phyloP scores from a whole-genome alignment of 225 moss, liverwort and hornwort species.

The Polytrichum commune region DNA sequence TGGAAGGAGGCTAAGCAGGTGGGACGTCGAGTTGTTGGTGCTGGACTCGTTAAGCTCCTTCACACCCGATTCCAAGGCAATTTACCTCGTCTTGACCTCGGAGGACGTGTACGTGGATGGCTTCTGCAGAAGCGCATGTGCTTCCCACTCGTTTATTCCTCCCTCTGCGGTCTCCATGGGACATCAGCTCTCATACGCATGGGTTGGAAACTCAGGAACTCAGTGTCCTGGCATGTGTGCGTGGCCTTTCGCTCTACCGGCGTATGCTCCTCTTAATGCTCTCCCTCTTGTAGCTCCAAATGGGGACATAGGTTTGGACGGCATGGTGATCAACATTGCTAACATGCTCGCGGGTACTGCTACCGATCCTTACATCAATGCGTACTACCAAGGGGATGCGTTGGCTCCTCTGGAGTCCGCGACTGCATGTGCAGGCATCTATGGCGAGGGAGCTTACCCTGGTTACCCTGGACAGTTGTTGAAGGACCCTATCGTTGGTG shows the following conservation, averaged over 20 bases:
- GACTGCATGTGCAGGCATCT: conserved; percentile 68
- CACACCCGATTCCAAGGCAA: conserved; percentile 39
- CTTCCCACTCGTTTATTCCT: conserved; percentile 48
- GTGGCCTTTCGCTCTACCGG: conserved; percentile 67
- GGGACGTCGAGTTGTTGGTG: conserved; percentile 60
- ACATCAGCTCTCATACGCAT: conserved; percentile 68
- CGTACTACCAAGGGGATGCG: conserved; percentile 66
- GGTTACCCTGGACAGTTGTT: conserved; percentile 58
- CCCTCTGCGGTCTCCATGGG: conserved; percentile 18
- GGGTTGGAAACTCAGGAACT: conserved; percentile 69
- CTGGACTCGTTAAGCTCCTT: conserved; percentile 33
- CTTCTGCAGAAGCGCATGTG: conserved; percentile 70
- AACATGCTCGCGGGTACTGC: conserved; percentile 62
- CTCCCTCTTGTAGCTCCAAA: conserved; percentile 44
- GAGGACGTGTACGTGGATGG: conserved; percentile 60
- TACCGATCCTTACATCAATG: conserved; percentile 75
- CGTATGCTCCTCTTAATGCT: conserved; percentile 45
- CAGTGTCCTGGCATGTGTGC: conserved; percentile 79
- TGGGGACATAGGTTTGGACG: conserved; percentile 69
- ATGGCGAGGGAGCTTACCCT: conserved; percentile 63
- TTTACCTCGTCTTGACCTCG: conserved; percentile 64
- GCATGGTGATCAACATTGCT: conserved; percentile 80
- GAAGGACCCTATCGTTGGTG: conserved; percentile 44
- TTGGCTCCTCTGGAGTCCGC: conserved; percentile 63
- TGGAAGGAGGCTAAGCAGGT: conserved; percentile 38